These are phyloP conservation scores for Lecanicillium sp. DNA, from an alignment of 2,329 filamentous ascomycete species.

Conservation along the genomic window DNA sequence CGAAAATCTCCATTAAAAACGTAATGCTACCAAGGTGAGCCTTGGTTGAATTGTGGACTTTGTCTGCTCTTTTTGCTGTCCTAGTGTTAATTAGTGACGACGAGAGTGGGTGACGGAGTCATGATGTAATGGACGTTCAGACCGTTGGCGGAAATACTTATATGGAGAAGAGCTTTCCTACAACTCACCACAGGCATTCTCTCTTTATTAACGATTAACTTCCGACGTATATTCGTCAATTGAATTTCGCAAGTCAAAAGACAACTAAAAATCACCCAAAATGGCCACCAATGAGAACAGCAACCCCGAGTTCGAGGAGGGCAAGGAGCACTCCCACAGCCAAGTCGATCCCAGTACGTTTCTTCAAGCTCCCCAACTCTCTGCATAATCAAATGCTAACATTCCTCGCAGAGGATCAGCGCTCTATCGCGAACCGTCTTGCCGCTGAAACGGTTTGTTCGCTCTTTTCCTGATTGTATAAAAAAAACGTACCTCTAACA, in stretches of 20 bases:
- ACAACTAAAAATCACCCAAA: background rate
- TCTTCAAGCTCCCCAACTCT: background rate
- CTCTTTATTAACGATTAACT: background rate
- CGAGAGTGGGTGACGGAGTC: slow-evolving; percentile 6
- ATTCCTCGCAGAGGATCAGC: slow-evolving; percentile 50
- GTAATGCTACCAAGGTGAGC: no score
- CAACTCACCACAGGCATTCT: background rate
- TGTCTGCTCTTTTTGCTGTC: no score
- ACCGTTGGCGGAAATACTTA: background rate
- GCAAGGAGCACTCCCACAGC: slow-evolving; percentile 58
- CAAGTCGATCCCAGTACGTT: slow-evolving; percentile 61
- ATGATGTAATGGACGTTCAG: slow-evolving; percentile 16
- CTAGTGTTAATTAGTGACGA: background rate
- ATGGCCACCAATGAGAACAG: slow-evolving; percentile 1
- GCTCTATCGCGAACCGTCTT: slow-evolving; percentile 61
- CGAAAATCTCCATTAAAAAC: background rate
- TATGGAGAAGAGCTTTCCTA: background rate
- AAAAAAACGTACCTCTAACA: background rate
- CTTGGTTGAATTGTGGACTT: slow-evolving; percentile 6
- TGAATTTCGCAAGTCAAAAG: background rate
- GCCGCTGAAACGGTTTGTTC: slow-evolving; percentile 48
- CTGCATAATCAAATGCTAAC: slow-evolving; percentile 12
- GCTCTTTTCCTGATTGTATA: background rate
- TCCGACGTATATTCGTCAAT: background rate
- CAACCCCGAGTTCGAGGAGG: slow-evolving; percentile 52